These are phyloP conservation scores for Fistulinella cinereoalba DNA, from an alignment of 1,284 basidiomycete species.

Conservation along the genomic window DNA sequence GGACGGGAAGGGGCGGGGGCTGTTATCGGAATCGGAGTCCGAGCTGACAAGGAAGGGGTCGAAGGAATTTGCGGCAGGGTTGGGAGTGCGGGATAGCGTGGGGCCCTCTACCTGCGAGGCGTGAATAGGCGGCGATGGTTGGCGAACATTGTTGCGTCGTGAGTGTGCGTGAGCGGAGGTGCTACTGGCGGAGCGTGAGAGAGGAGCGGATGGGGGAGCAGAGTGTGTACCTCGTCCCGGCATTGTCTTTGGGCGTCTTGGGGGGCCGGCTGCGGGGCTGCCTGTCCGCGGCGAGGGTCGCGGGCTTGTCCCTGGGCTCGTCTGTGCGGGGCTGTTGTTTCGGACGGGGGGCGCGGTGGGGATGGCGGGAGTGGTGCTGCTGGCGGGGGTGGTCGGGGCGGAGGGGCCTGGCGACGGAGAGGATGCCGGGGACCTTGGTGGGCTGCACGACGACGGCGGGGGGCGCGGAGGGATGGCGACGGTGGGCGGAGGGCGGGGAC, in stretches of 20 bases:
- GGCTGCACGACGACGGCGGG: constrained; percentile 63
- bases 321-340: no score
- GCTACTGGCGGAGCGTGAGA: constrained; percentile 37
- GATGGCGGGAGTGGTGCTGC: constrained; percentile 36
- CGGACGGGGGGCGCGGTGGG: constrained; percentile 37
- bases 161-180: constrained; percentile 46
- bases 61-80: constrained; percentile 43
- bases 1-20: constrained; percentile 16
- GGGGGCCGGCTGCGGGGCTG: constrained; percentile 28
- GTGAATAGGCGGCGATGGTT: constrained; percentile 55
- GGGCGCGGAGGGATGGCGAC: constrained; percentile 67
- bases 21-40: constrained; percentile 37
- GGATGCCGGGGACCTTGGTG: constrained; percentile 66
- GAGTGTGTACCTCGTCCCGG: constrained; percentile 25
- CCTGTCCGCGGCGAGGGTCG: constrained; percentile 23
- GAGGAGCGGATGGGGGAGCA: background rate
- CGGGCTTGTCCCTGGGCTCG: no score
- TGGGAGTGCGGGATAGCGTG: constrained; percentile 30
- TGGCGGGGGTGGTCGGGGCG: constrained; percentile 35
- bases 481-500: constrained; percentile 41
- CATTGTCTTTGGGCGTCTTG: constrained; percentile 34
- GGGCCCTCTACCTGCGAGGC: constrained; percentile 63
- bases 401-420: constrained; percentile 62
- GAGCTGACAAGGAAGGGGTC: constrained; percentile 56
- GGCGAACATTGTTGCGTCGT: constrained; percentile 49